Evolutionary conservation across 257 asterid genomes (phyloP).

Genomic region (Nicotiana knightiana): DNA sequence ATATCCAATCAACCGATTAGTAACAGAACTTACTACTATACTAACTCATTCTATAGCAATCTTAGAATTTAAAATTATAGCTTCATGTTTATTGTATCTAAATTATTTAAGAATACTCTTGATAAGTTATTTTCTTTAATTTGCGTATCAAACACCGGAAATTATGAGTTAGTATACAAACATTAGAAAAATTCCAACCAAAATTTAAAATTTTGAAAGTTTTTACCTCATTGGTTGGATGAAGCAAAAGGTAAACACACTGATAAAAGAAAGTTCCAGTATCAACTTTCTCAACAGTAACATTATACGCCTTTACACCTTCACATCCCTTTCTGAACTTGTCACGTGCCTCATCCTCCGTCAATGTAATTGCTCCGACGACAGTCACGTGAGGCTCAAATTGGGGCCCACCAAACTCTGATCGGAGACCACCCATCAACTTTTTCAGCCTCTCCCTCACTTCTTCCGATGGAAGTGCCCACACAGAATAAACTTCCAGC

Average conservation of each 20-base stretch:
- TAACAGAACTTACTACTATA: too few relatives aligned
- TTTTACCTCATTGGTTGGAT: conserved; percentile 60
- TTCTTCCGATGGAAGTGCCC: conserved; percentile 77
- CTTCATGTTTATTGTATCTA: too few relatives aligned
- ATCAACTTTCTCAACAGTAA: conserved; percentile 50
- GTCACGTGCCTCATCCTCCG: conserved; percentile 74
- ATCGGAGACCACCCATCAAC: conserved; percentile 71
- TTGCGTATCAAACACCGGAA: too few relatives aligned
- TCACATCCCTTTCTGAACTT: conserved; percentile 52
- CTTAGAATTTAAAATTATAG: too few relatives aligned
- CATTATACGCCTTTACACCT: conserved; percentile 45
- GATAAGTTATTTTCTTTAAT: too few relatives aligned
- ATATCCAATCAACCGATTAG: too few relatives aligned
- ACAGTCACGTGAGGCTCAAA: conserved; percentile 95
- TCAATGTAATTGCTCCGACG: conserved; percentile 62
- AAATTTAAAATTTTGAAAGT: background rate
- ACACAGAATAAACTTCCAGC: conserved; percentile 60
- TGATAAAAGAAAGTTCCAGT: conserved; percentile 74
- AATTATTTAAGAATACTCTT: too few relatives aligned
- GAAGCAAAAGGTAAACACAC: conserved; percentile 75
- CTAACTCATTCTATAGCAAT: too few relatives aligned
- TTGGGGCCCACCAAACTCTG: conserved; percentile 79
- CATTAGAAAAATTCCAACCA: too few relatives aligned
- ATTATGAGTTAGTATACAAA: too few relatives aligned
- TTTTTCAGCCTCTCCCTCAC: conserved; percentile 57